Evolutionary conservation across 2,329 filamentous ascomycete species (phyloP).

Genomic region (Chrysoporthe puriensis): DNA sequence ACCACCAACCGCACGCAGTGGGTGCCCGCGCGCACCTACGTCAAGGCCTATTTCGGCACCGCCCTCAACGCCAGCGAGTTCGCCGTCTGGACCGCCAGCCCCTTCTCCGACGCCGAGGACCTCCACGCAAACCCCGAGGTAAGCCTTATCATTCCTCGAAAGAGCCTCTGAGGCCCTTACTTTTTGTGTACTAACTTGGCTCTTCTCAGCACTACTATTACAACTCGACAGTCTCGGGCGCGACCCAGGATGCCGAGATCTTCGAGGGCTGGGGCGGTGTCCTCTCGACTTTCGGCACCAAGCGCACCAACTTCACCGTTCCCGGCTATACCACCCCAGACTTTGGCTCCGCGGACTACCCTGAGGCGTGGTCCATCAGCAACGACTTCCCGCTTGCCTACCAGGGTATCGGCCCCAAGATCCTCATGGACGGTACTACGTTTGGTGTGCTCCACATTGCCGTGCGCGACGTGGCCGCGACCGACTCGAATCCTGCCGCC

Average conservation of each 20-base stretch:
- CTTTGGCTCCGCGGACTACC: conserved; percentile 34
- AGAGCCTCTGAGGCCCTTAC: too few species aligned
- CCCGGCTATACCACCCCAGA: conserved; percentile 41
- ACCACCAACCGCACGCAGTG: conserved; percentile 15
- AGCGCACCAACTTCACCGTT: conserved; percentile 34
- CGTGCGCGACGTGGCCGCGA: conserved; percentile 28
- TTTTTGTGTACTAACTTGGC: neutral
- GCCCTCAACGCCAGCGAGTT: conserved; percentile 8
- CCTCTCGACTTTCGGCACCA: conserved; percentile 3
- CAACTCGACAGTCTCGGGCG: neutral
- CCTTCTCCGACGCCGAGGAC: conserved; percentile 9
- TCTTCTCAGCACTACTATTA: conserved; percentile 10
- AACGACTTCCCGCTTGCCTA: conserved; percentile 37
- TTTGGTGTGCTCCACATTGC: conserved; percentile 34
- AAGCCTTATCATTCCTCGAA: neutral
- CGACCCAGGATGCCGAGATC: conserved; percentile 32
- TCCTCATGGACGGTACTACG: conserved; percentile 30
- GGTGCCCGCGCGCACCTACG: conserved; percentile 13
- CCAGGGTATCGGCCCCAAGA: conserved; percentile 35
- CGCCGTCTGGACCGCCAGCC: conserved; percentile 12
- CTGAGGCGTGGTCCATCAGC: conserved; percentile 32
- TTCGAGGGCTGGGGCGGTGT: conserved; percentile 31
- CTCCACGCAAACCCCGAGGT: conserved; percentile 13
- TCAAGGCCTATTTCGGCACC: conserved; percentile 9
- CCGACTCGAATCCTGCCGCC: conserved; percentile 15